Evolutionary conservation across 176 grass and related monocot species (phyloP), one percentile per base, ranked within the genome.

Genomic region (Coix lacrymajobi): DNA sequence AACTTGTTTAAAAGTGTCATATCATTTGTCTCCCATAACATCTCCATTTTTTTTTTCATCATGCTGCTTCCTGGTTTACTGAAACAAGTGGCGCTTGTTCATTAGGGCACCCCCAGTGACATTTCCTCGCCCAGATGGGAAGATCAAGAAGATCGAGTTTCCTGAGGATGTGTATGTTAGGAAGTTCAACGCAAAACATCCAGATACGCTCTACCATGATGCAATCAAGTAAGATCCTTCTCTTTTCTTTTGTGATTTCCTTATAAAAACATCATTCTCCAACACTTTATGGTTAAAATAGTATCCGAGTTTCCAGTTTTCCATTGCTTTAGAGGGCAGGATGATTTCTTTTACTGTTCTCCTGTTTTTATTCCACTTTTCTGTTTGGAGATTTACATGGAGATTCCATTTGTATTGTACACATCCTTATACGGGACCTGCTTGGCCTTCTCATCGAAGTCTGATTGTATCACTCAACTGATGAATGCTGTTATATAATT

Each of bases 201-300:
- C 92, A 0, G 83, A 90, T 94, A 94, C 90, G 16, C 85, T 92
- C 37, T 92, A 94, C 71, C 92, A 92, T 66, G 95, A 94, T 60
- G 83, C 87, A 6, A 56, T 97, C 86, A 90, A 89, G 95, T 97
- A 94, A 80, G 46, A 28, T n/a, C 40, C 26, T 80, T 11, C 22
- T 22, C 36, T 4, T 80, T 7, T 66, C 5, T 25, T 82, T 12
- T 62, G 26, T 37, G 3, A 13, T 51, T 73, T 20, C 13, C 44
- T 44, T 20, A 3, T 44, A 36, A 4, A 70, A 29, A 16, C 20
- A n/a, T 28, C 39, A 16, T 62, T 26, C 25, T 54, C 15, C n/a
- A 54, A 16, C 25, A 32, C 28, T 71, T 30, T 66, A 31, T 71
- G 22, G 48, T 76, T 32, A 11, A 65, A 79, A 20, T 86, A 44